phyloP scores from a whole-genome alignment of 176 grass and related monocot species.

The Tillandsia leiboldiana region DNA sequence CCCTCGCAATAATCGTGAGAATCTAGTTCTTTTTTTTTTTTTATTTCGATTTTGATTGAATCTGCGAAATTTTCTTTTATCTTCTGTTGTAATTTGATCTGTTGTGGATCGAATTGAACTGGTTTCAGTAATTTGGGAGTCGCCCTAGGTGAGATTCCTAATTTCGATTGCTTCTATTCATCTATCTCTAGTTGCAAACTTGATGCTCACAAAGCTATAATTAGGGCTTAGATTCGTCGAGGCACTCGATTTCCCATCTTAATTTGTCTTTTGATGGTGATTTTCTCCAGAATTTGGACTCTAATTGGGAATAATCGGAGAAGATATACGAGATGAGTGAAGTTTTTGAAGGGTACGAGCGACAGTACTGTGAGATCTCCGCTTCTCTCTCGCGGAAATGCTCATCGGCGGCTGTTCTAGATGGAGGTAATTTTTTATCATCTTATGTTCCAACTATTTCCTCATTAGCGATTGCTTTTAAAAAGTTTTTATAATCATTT shows the following conservation, averaged over 20 bases:
- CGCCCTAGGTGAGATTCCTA: too few species aligned
- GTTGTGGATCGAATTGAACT: too few species aligned
- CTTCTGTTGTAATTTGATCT: too few species aligned
- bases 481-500: slow-evolving; percentile 8
- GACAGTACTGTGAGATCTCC: slow-evolving; percentile 80
- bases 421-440: slow-evolving; percentile 36
- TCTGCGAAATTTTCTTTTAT: too few species aligned
- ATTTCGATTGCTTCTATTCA: too few species aligned
- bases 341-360: slow-evolving; percentile 88
- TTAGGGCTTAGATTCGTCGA: neutral
- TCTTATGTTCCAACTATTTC: neutral
- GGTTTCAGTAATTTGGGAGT: too few species aligned
- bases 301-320: neutral
- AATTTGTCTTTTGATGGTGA: neutral
- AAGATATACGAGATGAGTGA: slow-evolving; percentile 54
- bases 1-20: too few species aligned
- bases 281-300: neutral
- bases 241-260: neutral
- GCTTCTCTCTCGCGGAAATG: slow-evolving; percentile 72
- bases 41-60: too few species aligned
- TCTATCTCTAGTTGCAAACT: too few species aligned
- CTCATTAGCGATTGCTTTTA: too few species aligned
- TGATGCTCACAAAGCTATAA: too few species aligned
- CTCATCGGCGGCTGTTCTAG: slow-evolving; percentile 47
- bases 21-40: too few species aligned